These are phyloP conservation scores for Taxawa tesnikishii DNA, from an alignment of 2,329 filamentous ascomycete species.

Conservation along the genomic window DNA sequence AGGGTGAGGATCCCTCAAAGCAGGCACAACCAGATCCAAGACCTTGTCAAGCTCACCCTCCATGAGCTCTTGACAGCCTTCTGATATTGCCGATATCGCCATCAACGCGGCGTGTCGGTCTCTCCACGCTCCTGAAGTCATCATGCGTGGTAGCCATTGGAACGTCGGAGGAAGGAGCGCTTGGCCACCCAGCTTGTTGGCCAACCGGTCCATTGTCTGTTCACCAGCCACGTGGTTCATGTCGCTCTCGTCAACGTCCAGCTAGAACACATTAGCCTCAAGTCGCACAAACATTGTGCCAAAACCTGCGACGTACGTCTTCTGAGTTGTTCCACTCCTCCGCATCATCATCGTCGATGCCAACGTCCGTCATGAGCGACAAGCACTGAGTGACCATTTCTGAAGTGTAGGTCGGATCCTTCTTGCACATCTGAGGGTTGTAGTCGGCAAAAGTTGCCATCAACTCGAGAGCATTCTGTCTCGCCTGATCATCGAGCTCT, in stretches of 20 bases:
- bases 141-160: constrained; percentile 94
- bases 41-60: constrained; percentile 88
- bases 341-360: constrained; percentile 86
- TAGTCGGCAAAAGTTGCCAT: constrained; percentile 98
- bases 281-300: too few species aligned
- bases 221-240: constrained; percentile 95
- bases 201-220: constrained; percentile 94
- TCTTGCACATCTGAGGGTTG: constrained; percentile 86
- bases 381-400: constrained; percentile 99
- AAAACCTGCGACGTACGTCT: constrained; percentile 48
- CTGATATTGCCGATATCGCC: constrained; percentile 97
- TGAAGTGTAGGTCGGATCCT: constrained; percentile 78
- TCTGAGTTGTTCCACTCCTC: constrained; percentile 87
- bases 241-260: constrained; percentile 92
- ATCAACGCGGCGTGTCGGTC: constrained; percentile 94
- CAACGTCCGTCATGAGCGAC: constrained; percentile 95
- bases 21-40: constrained; percentile 84
- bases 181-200: constrained; percentile 92
- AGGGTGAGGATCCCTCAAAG: constrained; percentile 78
- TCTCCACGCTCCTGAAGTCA: constrained; percentile 86
- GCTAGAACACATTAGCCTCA: constrained; percentile 35
- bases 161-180: constrained; percentile 90
- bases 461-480: constrained; percentile 89
- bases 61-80: constrained; percentile 94
- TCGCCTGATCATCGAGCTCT: constrained; percentile 76